Conservation (phyloP, 2,329 filamentous ascomycete genomes). For the Ophiostoma himal-ulmi region DNA sequence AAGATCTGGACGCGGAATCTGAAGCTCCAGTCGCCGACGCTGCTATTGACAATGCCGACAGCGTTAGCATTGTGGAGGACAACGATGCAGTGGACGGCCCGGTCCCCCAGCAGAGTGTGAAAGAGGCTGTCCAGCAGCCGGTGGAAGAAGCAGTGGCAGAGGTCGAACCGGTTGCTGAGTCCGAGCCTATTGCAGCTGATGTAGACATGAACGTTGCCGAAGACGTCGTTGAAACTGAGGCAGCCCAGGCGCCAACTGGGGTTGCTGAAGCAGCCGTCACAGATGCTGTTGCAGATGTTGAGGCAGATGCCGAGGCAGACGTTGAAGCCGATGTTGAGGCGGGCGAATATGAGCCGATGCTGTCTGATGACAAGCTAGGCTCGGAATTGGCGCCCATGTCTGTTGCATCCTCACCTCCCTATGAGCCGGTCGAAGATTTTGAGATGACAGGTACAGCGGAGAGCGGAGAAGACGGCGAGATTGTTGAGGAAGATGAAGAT, state of each 20-base stretch:
- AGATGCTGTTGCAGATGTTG: not conserved
- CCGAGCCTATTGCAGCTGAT: not conserved
- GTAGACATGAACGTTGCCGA: not conserved
- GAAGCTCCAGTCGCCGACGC: conserved; percentile 23
- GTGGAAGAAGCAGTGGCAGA: not conserved
- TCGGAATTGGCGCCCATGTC: conserved; percentile 7
- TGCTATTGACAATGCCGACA: too few species aligned
- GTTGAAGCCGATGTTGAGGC: not conserved
- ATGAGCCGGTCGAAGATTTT: not conserved
- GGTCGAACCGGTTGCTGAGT: not conserved
- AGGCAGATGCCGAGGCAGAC: not conserved
- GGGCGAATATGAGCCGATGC: not conserved
- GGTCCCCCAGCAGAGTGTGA: not conserved
- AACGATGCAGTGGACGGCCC: not conserved
- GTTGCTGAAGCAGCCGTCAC: not conserved
- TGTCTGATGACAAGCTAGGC: not conserved
- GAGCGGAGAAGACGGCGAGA: conserved; percentile 3
- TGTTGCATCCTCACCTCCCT: conserved; percentile 7
- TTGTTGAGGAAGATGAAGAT: not conserved
- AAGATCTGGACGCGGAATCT: conserved; percentile 33
- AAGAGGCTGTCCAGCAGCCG: not conserved
- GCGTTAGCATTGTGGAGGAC: not conserved
- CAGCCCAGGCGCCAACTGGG: not conserved
- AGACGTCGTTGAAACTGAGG: not conserved
- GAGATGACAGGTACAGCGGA: not conserved